Percentiles rank a stretch among this genome's conserved stretches.
Evolutionary conservation across 164 flowering plant genomes (phyloP).

Genomic region (Stephania cephalantha): DNA sequence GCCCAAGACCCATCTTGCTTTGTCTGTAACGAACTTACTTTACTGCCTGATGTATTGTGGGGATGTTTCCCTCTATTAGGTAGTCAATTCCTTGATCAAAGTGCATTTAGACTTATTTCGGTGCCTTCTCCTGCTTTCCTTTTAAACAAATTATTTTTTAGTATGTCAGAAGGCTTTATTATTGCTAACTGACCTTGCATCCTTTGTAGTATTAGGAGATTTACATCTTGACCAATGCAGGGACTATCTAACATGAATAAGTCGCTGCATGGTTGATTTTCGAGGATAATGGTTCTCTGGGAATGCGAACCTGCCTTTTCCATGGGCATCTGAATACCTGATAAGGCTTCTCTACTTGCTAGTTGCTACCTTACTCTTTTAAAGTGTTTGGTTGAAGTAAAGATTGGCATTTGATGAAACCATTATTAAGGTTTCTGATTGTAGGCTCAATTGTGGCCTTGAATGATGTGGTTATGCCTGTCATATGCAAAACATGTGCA

Average conservation of each 20-base stretch:
- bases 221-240: slow-evolving; percentile 20
- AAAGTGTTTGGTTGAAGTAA: slow-evolving; percentile 10
- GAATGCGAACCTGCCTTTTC: slow-evolving; percentile 15
- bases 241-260: slow-evolving; percentile 12
- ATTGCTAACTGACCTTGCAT: slow-evolving; percentile 10
- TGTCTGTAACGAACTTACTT: slow-evolving; percentile 41
- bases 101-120: slow-evolving; percentile 5
- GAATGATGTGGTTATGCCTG: slow-evolving; percentile 37
- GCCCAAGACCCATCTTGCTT: slow-evolving; percentile 23
- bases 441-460: slow-evolving; percentile 19
- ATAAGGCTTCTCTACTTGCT: slow-evolving; percentile 11
- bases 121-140: neutral
- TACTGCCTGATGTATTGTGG: slow-evolving; percentile 43
- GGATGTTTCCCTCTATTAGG: slow-evolving; percentile 20
- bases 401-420: slow-evolving; percentile 14
- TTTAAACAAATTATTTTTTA: neutral
- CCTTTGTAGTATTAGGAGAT: slow-evolving; percentile 12
- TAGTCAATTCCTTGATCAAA: slow-evolving; percentile 12
- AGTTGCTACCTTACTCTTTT: neutral
- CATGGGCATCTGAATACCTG: slow-evolving; percentile 8
- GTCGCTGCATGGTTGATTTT: slow-evolving; percentile 18
- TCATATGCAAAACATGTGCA: slow-evolving; percentile 51
- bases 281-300: slow-evolving; percentile 18
- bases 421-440: slow-evolving; percentile 15
- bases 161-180: slow-evolving; percentile 9